Percentiles rank a stretch among this genome's conserved stretches.
phyloP scores from a whole-genome alignment of 2,329 filamentous ascomycete genomes.

The Neoascochyta sp. region DNA sequence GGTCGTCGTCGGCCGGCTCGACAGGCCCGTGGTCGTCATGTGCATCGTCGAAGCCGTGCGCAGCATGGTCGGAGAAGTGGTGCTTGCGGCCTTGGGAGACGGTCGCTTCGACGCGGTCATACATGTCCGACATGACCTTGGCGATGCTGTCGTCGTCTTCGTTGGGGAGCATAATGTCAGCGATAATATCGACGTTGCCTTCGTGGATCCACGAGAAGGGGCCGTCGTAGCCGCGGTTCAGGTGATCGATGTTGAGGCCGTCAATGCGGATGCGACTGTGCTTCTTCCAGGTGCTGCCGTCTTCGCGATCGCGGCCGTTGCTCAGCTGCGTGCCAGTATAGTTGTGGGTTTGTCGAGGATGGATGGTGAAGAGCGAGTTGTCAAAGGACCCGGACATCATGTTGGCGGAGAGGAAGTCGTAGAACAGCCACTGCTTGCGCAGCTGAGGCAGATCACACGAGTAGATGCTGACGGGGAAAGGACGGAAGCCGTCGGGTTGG shows the following conservation, averaged over 20 bases:
- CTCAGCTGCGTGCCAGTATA: conserved; percentile 62
- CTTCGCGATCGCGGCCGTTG: conserved; percentile 56
- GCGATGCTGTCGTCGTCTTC: conserved; percentile 84
- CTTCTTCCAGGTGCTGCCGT: conserved; percentile 83
- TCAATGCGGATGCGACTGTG: conserved; percentile 90
- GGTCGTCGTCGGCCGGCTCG: conserved; percentile 49
- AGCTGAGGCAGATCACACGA: conserved; percentile 90
- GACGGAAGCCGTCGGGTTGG: conserved; percentile 86
- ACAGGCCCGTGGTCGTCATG: conserved; percentile 13
- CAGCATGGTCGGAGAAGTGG: conserved; percentile 35
- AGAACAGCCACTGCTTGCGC: conserved; percentile 95
- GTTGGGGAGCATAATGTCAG: conserved; percentile 89
- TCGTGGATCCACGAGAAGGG: conserved; percentile 98
- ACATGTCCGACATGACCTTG: conserved; percentile 96
- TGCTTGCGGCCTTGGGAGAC: conserved; percentile 68
- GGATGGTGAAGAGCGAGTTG: conserved; percentile 93
- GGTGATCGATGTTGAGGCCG: conserved; percentile 87
- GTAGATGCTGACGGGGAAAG: conserved; percentile 92
- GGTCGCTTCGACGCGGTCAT: conserved; percentile 90
- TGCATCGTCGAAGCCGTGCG: conserved; percentile 27
- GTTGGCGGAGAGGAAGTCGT: conserved; percentile 92
- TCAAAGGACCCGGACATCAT: conserved; percentile 96
- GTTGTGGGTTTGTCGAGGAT: conserved; percentile 85
- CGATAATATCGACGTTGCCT: conserved; percentile 93
- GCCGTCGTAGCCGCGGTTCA: conserved; percentile 88